Evolutionary conservation across 306 rosid genomes (phyloP), one percentile per base, ranked within the genome.

Genomic region (Neltuma alba): DNA sequence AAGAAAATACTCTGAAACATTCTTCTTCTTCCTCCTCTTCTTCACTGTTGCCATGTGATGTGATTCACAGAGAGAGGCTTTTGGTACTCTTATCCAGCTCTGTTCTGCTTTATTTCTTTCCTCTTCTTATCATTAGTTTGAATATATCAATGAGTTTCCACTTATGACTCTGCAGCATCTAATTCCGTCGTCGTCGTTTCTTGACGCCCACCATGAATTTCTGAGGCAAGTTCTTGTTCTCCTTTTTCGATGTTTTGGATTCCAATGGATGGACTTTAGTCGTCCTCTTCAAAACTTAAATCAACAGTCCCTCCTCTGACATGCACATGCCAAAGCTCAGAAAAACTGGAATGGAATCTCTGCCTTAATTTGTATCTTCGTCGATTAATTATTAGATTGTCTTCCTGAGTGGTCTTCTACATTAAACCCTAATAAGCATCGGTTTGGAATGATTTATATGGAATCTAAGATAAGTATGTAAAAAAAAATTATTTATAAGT

Each of bases 301-400:
- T 73, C 47, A 83, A 55, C 66, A 66, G 44, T 57, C 79, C n/a
- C n/a, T n/a, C n/a, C n/a, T 72, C 74, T 68, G 74, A 74, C 81
- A 79, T 50, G 61, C 77, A 83, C 86, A 60, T 30, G 77, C 66
- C 33, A 58, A 21, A 9, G 62, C 72, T 38, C 72, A 65, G 73
- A 76, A 65, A 70, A 55, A 81, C 77, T 80, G 81, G 83, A 74
- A 83, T 68, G 82, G 70, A 86, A 80, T 37, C 41, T 80, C 83
- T 80, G 20, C 44, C n/a, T n/a, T n/a, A n/a, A n/a, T n/a, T n/a
- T n/a, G n/a, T n/a, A n/a, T n/a, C n/a, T n/a, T n/a, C n/a, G n/a
- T n/a, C n/a, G n/a, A n/a, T n/a, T n/a, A n/a, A n/a, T n/a, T n/a
- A n/a, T n/a, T n/a, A n/a, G n/a, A n/a, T n/a, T n/a, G n/a, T n/a